Evolutionary conservation across 495 filamentous ascomycete species (phyloP), one percentile per base, ranked within the genome.

Genomic region (Tuber borchii): DNA sequence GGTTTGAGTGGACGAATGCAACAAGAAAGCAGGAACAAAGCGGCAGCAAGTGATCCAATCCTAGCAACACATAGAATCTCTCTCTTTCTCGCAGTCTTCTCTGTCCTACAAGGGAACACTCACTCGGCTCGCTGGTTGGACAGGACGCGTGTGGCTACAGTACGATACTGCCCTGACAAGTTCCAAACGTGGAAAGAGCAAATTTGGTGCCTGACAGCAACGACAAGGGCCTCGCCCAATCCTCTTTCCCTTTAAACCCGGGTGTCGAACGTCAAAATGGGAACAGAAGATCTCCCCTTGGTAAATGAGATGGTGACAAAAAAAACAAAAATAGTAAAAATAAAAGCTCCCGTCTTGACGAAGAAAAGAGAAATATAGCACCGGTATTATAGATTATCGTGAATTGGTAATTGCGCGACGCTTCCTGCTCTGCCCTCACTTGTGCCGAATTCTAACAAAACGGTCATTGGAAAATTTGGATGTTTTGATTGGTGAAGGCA

Each of bases 271-370:
- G 70, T 31, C 43, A 26, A 71, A 26, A 40, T 45, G n/a, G 51
- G 51, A 42, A 51, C 51, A 44, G 70, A 76, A 42, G 74, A 71
- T 43, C 65, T 39, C 45, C 73, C 73, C 56, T 37, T 37, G 34
- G 34, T 37, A 56, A 56, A 56, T 56, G 51, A 14, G 17, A 39
- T 45, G 26, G 34, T 8, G 42, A 46, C 61, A 69, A 37, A 76
- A 76, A 76, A 37, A 37, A 37, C 6, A 71, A 45, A 10, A 70
- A 71, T 9, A 34, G 20, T 34, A 45, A 14, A 61, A 12, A 71
- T 17, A 71, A 74, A 40, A 45, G 42, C 0, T 2, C n/a, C 4
- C 22, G n/a, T n/a, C n/a, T 31, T 6, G 26, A 17, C 0, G 12
- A 65, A 17, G 56, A 14, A n/a, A 46, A 26, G n/a, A 31, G 56